Conservation (phyloP, 2,329 filamentous ascomycete species). For the Exophiala lecanii-corni region DNA sequence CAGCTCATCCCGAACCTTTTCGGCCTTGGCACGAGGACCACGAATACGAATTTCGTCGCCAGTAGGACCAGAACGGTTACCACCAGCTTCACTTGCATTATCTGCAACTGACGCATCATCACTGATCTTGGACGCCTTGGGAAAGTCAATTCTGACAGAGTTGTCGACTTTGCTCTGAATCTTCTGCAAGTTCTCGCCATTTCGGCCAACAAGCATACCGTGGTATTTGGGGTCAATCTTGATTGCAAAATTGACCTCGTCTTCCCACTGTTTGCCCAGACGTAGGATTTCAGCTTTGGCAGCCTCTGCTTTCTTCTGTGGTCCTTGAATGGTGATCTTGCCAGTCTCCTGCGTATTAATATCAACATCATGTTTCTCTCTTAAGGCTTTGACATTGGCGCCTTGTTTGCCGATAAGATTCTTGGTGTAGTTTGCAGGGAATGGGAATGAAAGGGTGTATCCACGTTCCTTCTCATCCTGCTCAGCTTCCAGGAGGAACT, state of each 20-base stretch:
- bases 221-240: conserved; percentile 95
- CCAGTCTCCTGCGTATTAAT: conserved; percentile 83
- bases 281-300: conserved; percentile 77
- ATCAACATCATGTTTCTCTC: conserved; percentile 66
- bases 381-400: conserved; percentile 64
- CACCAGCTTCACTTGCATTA: conserved; percentile 60
- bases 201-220: conserved; percentile 83
- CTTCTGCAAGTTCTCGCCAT: conserved; percentile 82
- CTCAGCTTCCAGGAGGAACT: conserved; percentile 82
- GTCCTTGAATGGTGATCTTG: conserved; percentile 91
- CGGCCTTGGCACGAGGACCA: conserved; percentile 87
- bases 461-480: conserved; percentile 91
- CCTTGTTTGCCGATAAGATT: conserved; percentile 67
- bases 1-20: conserved; percentile 87
- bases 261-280: conserved; percentile 76
- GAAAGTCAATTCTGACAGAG: conserved; percentile 86
- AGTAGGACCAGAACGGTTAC: conserved; percentile 64
- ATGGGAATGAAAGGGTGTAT: conserved; percentile 81
- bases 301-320: conserved; percentile 86
- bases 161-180: conserved; percentile 81
- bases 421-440: conserved; percentile 91
- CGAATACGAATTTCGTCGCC: conserved; percentile 86
- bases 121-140: conserved; percentile 53
- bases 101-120: conserved; percentile 70
- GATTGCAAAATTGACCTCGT: conserved; percentile 80